Conservation (phyloP, 441 rosid species). For the Pelargonium cotyledonis region DNA sequence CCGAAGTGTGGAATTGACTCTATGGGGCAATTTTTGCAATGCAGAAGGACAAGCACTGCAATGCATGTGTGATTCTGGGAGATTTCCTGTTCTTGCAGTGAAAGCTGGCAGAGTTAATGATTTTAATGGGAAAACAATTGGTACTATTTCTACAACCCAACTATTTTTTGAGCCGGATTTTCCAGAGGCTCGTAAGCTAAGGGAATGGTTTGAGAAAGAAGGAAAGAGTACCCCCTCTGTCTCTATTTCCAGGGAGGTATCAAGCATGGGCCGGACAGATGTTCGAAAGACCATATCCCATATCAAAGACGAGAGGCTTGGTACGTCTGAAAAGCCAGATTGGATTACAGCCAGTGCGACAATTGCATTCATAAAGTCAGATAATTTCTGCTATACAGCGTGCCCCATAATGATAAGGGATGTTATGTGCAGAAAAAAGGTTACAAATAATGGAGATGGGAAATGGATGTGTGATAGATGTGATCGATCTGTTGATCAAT, state of each 20-base stretch:
- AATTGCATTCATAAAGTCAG: conserved; percentile 52
- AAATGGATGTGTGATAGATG: conserved; percentile 85
- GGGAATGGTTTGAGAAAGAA: conserved; percentile 69
- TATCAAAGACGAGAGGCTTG: conserved; percentile 84
- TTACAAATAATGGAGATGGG: conserved; percentile 83
- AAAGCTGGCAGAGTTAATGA: conserved; percentile 67
- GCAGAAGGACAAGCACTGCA: conserved; percentile 69
- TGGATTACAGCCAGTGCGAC: conserved; percentile 70
- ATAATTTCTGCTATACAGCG: conserved; percentile 83
- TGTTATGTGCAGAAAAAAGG: conserved; percentile 85
- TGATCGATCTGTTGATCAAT: conserved; percentile 58
- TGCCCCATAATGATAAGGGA: conserved; percentile 77
- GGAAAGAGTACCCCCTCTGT: conserved; percentile 52
- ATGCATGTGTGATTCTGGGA: conserved; percentile 64
- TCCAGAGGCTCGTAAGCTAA: conserved; percentile 53
- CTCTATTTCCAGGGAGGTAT: conserved; percentile 67
- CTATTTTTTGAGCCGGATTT: conserved; percentile 65
- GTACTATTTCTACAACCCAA: conserved; percentile 69
- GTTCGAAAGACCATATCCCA: conserved; percentile 57
- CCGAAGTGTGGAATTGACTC: conserved; percentile 67
- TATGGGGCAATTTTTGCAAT: conserved; percentile 74
- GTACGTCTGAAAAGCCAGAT: conserved; percentile 90
- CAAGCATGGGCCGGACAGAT: conserved; percentile 45
- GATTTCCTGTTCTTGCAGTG: conserved; percentile 64
- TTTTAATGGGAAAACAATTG: conserved; percentile 74